These are phyloP conservation scores for Podospora bellae-mahoneyi DNA, from an alignment of 495 filamentous ascomycete species.

Conservation along the genomic window DNA sequence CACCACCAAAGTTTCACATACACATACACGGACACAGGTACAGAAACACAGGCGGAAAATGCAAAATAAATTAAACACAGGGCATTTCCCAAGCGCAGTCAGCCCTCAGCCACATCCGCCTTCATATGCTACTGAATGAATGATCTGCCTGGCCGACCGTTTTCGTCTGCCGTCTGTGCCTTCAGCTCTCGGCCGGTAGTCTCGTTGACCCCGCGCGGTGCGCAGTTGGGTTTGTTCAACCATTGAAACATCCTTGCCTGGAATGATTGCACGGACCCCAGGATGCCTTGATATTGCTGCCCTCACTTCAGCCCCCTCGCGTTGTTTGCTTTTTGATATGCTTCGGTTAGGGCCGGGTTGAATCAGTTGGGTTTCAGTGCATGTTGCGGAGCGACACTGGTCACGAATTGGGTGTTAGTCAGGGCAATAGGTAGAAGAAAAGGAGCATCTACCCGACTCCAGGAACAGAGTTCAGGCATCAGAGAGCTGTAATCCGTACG, in stretches of 20 bases:
- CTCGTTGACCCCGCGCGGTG: not conserved
- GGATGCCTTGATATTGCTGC: not conserved
- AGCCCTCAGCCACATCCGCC: conserved; percentile 9
- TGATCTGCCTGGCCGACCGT: not conserved
- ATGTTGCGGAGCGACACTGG: too few relatives aligned
- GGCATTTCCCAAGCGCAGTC: not conserved
- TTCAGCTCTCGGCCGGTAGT: not conserved
- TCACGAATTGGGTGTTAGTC: not conserved
- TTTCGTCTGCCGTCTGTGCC: not conserved
- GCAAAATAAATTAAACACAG: conserved; percentile 1
- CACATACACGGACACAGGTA: not conserved
- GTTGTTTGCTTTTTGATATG: not conserved
- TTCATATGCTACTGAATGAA: not conserved
- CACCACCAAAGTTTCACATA: not conserved
- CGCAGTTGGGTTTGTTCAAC: not conserved
- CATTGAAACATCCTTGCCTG: not conserved
- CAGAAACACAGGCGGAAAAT: not conserved
- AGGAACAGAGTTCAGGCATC: too few relatives aligned
- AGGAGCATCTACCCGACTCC: too few relatives aligned
- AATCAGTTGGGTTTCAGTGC: too few relatives aligned
- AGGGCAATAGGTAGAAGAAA: not conserved
- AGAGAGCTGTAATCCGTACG: too few relatives aligned
- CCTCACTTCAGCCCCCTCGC: not conserved
- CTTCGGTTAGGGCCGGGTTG: not conserved
- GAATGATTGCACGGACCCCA: not conserved